Base-by-base conservation (phyloP, 2,329 filamentous ascomycete genomes). In the Colletotrichum sp. region DNA sequence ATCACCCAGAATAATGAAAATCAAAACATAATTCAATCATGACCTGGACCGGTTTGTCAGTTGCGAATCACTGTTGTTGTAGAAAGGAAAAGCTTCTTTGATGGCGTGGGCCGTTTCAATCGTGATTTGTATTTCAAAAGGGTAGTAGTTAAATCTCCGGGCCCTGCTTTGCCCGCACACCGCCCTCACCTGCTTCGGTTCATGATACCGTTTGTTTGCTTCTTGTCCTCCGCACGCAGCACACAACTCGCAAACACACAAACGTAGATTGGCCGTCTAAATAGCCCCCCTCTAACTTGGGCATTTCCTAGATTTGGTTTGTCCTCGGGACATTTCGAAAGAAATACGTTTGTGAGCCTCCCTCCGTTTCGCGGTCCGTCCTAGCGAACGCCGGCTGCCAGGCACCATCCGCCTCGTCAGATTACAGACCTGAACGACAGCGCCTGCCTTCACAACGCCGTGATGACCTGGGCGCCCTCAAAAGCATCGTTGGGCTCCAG, bases 401-500 rank as follows among this genome's bases (percentile, higher is more conserved):
- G 39, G 0, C 39, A n/a, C 6, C 11, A 52, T 3, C n/a, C 44
- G 6, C 44, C 6, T 22, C 11, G 44, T 52, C 44, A 52, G n/a
- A 52, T 52, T 22, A 52, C 44, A 22, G 44, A 52, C 44, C n/a
- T 52, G n/a, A 52, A 52, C n/a, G 2, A 22, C 12, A 3, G 44
- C 2, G n/a, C n/a, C n/a, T 52, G 44, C 44, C 44, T 25, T 52
- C 44, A 52, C 44, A 52, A 22, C 16, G 64, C 49, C 15, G 69
- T 69, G 12, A 93, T 91, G 6, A 88, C 89, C 85, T 93, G 91
- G 16, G 90, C 90, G 8, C 91, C 92, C 83, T 93, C 90, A 80
- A 92, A 92, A 3, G 90, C 89, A 79, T 93, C 92, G 3, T 95
- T 95, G 62, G 93, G 92, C 84, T 99, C 97, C 79, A 99, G 88